Evolutionary conservation across 2,329 filamentous ascomycete genomes (phyloP), one percentile per base, ranked within the genome.

Genomic region (Phyllosticta citriasiana): DNA sequence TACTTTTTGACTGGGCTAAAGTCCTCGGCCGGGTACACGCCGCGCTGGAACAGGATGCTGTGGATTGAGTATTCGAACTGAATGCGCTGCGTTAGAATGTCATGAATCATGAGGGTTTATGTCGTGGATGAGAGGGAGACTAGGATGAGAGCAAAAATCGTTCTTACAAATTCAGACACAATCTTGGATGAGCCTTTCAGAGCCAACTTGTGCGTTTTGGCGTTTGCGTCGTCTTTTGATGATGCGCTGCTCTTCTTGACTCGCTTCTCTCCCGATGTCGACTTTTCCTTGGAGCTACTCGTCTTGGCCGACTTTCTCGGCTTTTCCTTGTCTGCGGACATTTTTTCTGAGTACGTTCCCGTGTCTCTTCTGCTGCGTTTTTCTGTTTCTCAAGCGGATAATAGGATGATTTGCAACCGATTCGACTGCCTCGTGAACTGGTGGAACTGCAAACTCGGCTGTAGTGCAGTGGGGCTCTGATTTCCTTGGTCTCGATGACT

Each of bases 1-100:
- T 99, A 99, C 79, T 99, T 99, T 79, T 99, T 99, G 71, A 99
- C 92, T 12, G 91, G 88, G 67, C 89, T 90, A 73, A 99, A 99
- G 78, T 99, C 94, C 71, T 99, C 94, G 58, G 94, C 91, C 26
- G 94, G 94, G 75, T 99, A 87, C 7, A 87, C 84, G 53, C 84
- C 84, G 70, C 84, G 84, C 76, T 97, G 93, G 76, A 96, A 97
- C 85, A 99, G 81, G 63, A 99, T 97, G 0, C 92, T 95, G 71
- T 99, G 94, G 72, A 97, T 97, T 1, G 91, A 97, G 76, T 96
- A 99, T 80, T 99, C 91, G 72, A 99, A 99, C 84, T 89, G 69
- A 33, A 33, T 57, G 64, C 57, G 63, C 72, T 67, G 65, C 58
- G 53, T 14, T 24, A 22, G 16, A 3, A 14, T 19, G 35, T 22